Conservation (phyloP, 2,329 filamentous ascomycete genomes). For the Eutypella sp. region DNA sequence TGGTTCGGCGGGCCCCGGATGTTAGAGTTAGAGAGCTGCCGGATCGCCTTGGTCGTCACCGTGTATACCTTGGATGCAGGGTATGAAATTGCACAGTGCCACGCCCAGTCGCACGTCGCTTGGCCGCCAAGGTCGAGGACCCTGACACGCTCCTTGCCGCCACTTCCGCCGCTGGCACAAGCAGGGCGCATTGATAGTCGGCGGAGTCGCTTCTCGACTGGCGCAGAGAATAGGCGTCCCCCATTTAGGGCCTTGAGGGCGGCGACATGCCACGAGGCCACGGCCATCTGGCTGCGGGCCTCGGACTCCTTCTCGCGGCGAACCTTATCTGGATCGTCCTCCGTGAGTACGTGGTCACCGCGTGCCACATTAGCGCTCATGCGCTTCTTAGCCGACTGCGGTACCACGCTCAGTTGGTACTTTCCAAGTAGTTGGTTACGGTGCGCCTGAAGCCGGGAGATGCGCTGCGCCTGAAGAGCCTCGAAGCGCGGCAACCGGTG, state of each 20-base stretch:
- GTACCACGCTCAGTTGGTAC: slow-evolving; percentile 69
- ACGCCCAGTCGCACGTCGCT: slow-evolving; percentile 87
- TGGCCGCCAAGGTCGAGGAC: slow-evolving; percentile 87
- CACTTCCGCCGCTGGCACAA: slow-evolving; percentile 21
- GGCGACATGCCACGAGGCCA: slow-evolving; percentile 57
- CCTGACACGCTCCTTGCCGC: slow-evolving; percentile 50
- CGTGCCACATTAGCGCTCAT: slow-evolving; percentile 69
- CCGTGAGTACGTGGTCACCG: slow-evolving; percentile 59
- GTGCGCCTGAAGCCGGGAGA: slow-evolving; percentile 68
- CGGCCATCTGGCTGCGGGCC: slow-evolving; percentile 66
- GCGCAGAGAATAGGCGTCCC: slow-evolving; percentile 59
- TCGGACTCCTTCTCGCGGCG: slow-evolving; percentile 74
- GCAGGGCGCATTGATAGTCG: slow-evolving; percentile 36
- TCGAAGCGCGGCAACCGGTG: slow-evolving; percentile 83
- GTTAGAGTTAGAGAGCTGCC: slow-evolving; percentile 66
- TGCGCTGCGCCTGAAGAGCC: slow-evolving; percentile 76
- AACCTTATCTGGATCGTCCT: slow-evolving; percentile 55
- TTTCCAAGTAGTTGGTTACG: slow-evolving; percentile 79
- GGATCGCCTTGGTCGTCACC: slow-evolving; percentile 68
- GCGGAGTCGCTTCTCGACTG: slow-evolving; percentile 57
- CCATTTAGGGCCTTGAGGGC: slow-evolving; percentile 58
- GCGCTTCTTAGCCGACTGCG: slow-evolving; percentile 65
- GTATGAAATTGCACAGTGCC: slow-evolving; percentile 84
- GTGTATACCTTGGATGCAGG: slow-evolving; percentile 85
- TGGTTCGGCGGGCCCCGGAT: slow-evolving; percentile 85